Conservation (phyloP, 208 protist genomes). For the Trypanosoma boissoni region DNA sequence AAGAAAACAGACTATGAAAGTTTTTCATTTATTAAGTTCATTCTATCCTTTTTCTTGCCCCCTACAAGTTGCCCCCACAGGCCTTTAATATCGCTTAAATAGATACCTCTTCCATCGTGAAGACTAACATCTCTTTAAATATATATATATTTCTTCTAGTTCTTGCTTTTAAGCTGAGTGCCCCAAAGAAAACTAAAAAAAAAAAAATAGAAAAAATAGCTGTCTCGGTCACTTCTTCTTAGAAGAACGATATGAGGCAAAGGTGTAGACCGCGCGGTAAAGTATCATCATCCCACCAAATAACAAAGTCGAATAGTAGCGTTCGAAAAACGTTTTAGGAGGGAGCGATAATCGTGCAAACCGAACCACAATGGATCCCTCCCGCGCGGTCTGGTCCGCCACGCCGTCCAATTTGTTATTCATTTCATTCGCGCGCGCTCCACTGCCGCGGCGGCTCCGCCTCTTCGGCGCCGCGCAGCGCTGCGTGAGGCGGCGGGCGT, state of each 20-base stretch:
- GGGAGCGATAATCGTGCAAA: slow-evolving; percentile 20
- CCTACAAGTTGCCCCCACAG: no score
- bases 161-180: no score
- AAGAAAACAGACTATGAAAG: background rate
- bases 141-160: no score
- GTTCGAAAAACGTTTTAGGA: slow-evolving; percentile 23
- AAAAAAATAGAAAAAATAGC: slow-evolving; percentile 3
- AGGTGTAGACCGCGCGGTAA: slow-evolving; percentile 23
- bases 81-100: no score
- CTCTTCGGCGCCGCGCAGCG: slow-evolving; percentile 18
- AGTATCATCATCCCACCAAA: slow-evolving; percentile 26
- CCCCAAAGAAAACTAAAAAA: background rate
- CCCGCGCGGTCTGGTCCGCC: slow-evolving; percentile 13
- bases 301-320: slow-evolving; percentile 16
- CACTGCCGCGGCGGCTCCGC: slow-evolving; percentile 23
- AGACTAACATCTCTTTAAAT: no score
- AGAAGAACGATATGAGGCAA: slow-evolving; percentile 16
- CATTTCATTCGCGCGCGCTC: slow-evolving; percentile 6
- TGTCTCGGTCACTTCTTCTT: background rate
- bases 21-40: background rate
- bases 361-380: slow-evolving; percentile 24
- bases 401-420: no score
- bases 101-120: no score
- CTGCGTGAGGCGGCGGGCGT: slow-evolving; percentile 24
- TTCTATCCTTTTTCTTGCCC: background rate